Evolutionary conservation across 2,329 filamentous ascomycete species (phyloP).

Genomic region (Coniochaeta prunicola): DNA sequence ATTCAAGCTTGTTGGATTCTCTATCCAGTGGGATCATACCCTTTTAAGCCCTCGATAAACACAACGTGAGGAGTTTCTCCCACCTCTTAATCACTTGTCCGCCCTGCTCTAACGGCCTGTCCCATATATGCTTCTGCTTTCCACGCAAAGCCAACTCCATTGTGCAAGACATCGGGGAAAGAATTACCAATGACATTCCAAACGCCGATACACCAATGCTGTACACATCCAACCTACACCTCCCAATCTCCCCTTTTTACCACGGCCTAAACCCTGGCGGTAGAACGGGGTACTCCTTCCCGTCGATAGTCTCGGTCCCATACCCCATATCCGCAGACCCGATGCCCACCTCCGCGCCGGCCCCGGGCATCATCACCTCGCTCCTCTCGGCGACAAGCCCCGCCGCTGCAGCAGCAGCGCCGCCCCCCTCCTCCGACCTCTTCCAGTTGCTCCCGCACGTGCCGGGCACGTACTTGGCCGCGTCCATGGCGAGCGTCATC

Average conservation of each 20-base stretch:
- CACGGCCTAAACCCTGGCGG: conserved; percentile 26
- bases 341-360: conserved; percentile 10
- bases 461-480: conserved; percentile 41
- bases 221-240: neutral
- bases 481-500: conserved; percentile 49
- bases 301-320: conserved; percentile 33
- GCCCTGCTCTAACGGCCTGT: neutral
- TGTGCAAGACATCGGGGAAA: neutral
- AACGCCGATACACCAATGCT: neutral
- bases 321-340: conserved; percentile 18
- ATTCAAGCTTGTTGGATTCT: neutral
- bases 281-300: conserved; percentile 30
- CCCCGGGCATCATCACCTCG: conserved; percentile 7
- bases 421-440: conserved; percentile 17
- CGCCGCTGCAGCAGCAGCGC: conserved; percentile 5
- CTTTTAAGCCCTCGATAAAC: neutral
- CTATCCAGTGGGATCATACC: neutral
- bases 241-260: conserved; percentile 11
- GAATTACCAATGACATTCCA: neutral
- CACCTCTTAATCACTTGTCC: neutral
- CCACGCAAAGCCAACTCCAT: neutral
- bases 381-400: conserved; percentile 6
- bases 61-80: neutral
- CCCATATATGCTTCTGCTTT: neutral
- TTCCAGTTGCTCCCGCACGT: conserved; percentile 39